These are phyloP conservation scores for Xerocomellus dryophilus DNA, from an alignment of 768 basidiomycete species.

Conservation along the genomic window DNA sequence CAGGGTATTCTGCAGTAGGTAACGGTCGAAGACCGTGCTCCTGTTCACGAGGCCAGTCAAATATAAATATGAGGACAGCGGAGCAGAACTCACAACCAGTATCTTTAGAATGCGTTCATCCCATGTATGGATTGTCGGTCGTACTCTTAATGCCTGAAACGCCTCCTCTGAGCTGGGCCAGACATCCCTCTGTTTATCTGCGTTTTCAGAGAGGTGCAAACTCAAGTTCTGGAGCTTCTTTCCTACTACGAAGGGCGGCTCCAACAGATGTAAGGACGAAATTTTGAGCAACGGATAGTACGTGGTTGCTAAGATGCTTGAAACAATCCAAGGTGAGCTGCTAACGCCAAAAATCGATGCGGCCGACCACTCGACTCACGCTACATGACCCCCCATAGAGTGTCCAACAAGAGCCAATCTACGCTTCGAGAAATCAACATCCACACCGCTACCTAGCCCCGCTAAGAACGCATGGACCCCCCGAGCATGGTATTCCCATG, in stretches of 20 bases:
- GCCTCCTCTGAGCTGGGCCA: slow-evolving; percentile 1
- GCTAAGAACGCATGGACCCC: slow-evolving; percentile 6
- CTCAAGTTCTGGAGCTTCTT: neutral
- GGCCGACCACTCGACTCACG: neutral
- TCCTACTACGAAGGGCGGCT: neutral
- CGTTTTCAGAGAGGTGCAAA: neutral
- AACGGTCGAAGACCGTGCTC: neutral
- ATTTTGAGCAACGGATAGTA: neutral
- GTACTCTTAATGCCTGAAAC: neutral
- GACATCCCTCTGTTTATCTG: neutral
- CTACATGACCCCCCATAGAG: neutral
- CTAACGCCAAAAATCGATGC: neutral
- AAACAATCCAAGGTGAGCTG: neutral
- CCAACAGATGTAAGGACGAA: slow-evolving; percentile 7
- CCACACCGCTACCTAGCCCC: neutral
- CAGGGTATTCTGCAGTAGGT: slow-evolving; percentile 2
- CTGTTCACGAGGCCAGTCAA: no score
- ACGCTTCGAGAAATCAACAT: slow-evolving; percentile 13
- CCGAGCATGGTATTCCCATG: slow-evolving; percentile 6
- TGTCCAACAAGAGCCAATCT: slow-evolving; percentile 2
- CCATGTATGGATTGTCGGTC: neutral
- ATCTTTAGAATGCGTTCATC: slow-evolving; percentile 6
- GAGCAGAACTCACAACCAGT: neutral
- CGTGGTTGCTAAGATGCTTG: neutral
- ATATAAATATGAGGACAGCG: no score